phyloP scores from a whole-genome alignment of 164 flowering plant species.

The Cinnamomum micranthum region DNA sequence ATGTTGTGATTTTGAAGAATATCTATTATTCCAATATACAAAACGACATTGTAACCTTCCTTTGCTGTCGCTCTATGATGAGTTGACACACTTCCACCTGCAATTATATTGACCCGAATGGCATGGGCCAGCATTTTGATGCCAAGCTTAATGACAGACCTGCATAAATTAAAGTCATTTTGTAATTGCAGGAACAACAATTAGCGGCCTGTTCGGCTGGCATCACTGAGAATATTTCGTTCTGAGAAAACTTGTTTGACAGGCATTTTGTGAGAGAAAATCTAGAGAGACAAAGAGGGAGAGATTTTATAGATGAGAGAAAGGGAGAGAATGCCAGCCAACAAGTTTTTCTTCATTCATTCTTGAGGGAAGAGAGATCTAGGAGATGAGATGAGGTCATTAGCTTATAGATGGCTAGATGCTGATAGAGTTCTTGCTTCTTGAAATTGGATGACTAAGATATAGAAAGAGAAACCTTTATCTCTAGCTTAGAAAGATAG shows the following conservation, averaged over 20 bases:
- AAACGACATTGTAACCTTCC: constrained; percentile 23
- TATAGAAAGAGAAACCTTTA: too few species aligned
- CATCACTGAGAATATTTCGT: neutral
- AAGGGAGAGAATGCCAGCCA: too few species aligned
- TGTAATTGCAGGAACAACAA: neutral
- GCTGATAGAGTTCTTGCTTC: too few species aligned
- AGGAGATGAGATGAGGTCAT: too few species aligned
- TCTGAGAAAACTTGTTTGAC: neutral
- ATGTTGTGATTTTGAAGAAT: constrained; percentile 37
- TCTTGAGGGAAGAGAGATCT: too few species aligned
- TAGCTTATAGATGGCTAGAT: too few species aligned
- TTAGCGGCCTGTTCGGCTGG: neutral
- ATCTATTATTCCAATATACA: constrained; percentile 42
- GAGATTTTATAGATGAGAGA: too few species aligned
- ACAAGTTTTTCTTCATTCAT: too few species aligned
- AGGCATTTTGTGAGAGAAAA: too few species aligned
- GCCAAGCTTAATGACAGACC: constrained; percentile 27
- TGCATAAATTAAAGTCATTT: constrained; percentile 7
- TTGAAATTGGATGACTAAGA: too few species aligned
- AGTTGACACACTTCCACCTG: constrained; percentile 6
- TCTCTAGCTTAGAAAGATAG: too few species aligned
- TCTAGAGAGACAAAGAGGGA: too few species aligned
- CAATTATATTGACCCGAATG: constrained; percentile 1
- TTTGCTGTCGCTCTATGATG: neutral
- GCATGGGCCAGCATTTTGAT: constrained; percentile 31